These are phyloP conservation scores for Colletotrichum horii DNA, from an alignment of 2,329 filamentous ascomycete species.

Conservation along the genomic window DNA sequence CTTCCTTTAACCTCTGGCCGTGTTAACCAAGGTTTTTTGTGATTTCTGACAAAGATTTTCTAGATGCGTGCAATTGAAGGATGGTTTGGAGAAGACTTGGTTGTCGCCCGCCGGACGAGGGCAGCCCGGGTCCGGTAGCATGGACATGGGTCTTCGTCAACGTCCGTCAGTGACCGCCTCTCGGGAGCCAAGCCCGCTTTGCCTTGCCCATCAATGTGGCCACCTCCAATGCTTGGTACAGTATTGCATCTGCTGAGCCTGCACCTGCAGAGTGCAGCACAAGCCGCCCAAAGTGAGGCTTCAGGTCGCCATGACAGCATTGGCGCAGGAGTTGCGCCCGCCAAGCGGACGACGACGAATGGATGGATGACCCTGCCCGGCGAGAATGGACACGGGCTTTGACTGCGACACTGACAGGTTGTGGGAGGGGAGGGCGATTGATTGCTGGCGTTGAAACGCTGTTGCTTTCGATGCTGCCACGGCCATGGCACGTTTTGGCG, in stretches of 20 bases:
- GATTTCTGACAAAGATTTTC: constrained; percentile 19
- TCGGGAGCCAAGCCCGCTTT: background rate
- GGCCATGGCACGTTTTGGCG: background rate
- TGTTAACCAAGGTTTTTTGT: constrained; percentile 5
- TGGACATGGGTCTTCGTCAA: constrained; percentile 16
- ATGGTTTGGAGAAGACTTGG: background rate
- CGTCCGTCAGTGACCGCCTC: background rate
- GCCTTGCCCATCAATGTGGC: background rate
- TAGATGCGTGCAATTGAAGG: background rate
- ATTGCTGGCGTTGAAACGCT: background rate
- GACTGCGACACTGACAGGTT: background rate
- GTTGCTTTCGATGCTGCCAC: background rate
- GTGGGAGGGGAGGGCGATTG: background rate
- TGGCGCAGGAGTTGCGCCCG: background rate
- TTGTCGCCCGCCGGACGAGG: background rate
- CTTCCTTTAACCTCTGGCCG: background rate
- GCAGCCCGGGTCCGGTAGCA: constrained; percentile 2
- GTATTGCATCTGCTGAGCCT: background rate
- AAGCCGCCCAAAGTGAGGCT: background rate
- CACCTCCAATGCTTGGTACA: background rate
- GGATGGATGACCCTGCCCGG: background rate
- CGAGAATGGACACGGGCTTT: background rate
- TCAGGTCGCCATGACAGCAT: background rate
- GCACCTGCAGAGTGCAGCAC: background rate
- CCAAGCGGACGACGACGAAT: background rate